Base-by-base conservation (phyloP, 2,329 filamentous ascomycete species). In the Fulvia fulva region DNA sequence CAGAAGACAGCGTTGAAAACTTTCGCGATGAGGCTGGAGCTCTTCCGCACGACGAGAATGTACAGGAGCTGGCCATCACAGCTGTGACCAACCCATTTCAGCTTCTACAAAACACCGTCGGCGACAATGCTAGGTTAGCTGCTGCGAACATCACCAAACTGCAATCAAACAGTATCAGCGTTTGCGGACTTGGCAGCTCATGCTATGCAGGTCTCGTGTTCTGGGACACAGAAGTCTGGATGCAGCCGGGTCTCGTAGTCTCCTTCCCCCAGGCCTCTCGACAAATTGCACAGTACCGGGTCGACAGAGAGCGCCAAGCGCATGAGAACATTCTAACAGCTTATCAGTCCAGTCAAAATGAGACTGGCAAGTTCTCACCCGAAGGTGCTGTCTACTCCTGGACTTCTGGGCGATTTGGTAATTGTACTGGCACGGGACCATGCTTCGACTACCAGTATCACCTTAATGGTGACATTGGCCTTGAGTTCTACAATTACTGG, bases 391-490 rank as follows among this genome's bases (percentile, higher is more conserved):
- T 86, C 0, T 90, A 82, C 65, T 81, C 86, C 1, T 90, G 87
- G 87, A 89, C 86, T 0, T 83, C 82, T 64, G 86, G 83, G 8
- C 74, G 85, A 5, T 86, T 79, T 66, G 87, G 87, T 1, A 89
- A 89, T 65, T 89, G 87, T 66, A 89, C 87, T 5, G 77, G 71
- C 1, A 78, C 76, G n/a, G 78, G 78, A 6, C 77, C 78, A 19
- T 89, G 87, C 70, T 87, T 85, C 65, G 86, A 89, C 70, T 89
- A 89, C 63, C 80, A 89, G 68, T 90, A 89, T 65, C 87, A 89
- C 69, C 65, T 89, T 37, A 89, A 89, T 64, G 84, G 85, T 7
- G 87, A 89, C 63, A 88, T 89, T 63, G 84, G 83, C 0, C 75
- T 88, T 28, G 78, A 83, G 1, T 75, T 87, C 59, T 78, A 82